Evolutionary conservation across 192 early-diverging fungal genomes (phyloP).

Genomic region (Umbelopsis sp.): DNA sequence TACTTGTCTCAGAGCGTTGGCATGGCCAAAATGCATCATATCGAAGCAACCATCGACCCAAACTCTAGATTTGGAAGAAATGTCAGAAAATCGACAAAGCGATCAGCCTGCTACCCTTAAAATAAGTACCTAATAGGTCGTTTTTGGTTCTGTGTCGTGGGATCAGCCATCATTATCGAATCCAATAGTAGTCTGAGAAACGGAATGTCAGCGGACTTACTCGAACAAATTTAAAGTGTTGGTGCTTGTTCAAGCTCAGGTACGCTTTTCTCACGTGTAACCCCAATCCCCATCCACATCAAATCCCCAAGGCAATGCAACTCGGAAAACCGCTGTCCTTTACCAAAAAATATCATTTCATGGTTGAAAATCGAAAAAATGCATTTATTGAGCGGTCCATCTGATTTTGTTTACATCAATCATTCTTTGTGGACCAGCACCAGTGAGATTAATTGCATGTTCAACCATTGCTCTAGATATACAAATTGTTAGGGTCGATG

Average conservation of each 20-base stretch:
- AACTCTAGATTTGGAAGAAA: slow-evolving; percentile 43
- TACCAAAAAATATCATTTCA: no score
- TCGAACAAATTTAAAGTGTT: slow-evolving; percentile 2
- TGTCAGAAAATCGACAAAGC: background rate
- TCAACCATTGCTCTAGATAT: slow-evolving; percentile 6
- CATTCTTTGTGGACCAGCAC: no score
- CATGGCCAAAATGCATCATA: slow-evolving; percentile 96
- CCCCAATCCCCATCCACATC: background rate
- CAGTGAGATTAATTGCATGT: background rate
- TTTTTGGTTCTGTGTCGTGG: background rate
- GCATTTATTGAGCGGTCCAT: no score
- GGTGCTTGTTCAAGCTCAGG: background rate
- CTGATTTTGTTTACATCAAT: no score
- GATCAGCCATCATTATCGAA: background rate
- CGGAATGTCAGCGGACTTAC: background rate
- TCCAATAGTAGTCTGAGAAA: background rate
- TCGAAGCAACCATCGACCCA: slow-evolving; percentile 98
- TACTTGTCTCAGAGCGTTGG: slow-evolving; percentile 95
- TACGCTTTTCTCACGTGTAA: slow-evolving; percentile 7
- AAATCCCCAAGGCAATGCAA: no score
- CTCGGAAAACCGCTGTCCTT: no score
- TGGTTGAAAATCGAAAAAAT: no score
- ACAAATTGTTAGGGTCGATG: background rate
- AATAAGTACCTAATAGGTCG: slow-evolving; percentile 10
- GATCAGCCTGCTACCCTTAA: background rate